Evolutionary conservation across 2,329 filamentous ascomycete species (phyloP), one percentile per base, ranked within the genome.

Genomic region (Phaeoacremonium minimum): DNA sequence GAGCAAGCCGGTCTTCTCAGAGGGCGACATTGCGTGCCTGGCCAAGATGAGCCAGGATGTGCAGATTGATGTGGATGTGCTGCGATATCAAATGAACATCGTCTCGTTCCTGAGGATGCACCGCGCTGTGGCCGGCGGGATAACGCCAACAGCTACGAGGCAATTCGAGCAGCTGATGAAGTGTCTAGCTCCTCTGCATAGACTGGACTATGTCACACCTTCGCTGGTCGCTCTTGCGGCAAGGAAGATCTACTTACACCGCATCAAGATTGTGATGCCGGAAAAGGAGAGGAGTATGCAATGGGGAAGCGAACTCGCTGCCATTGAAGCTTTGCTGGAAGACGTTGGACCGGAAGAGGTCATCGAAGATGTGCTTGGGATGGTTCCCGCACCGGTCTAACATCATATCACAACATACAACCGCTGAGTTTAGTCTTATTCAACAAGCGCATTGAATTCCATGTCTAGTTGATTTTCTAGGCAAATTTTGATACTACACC

Each of bases 101-200:
- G 68, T 91, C 34, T 78, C 89, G 4, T 96, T 95, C 56, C 72
- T 97, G 47, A 83, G 93, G 18, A 75, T 94, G 57, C 90, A 95
- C 60, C 83, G 91, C 36, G 90, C 87, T 33, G 85, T 96, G 17
- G 77, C 76, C 14, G 78, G 83, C 12, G 87, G 89, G 29, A 76
- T 95, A 34, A 84, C 87, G 11, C 83, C 91, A 0, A 63, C 74
- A 28, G 87, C 89, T 1, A 95, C 89, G 2, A 77, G 79, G 32
- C 83, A 95, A 52, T 82, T 97, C 39, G 73, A 77, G 30, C 70
- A 73, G 44, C 69, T 95, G 30, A 69, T 79, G 45, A 78, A 72
- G 64, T 83, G 80, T 35, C 75, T 98, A 7, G 88, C 90, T 4
- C 80, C 87, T 2, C 68, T 98, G 14, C 91, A 97, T 56, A 76